phyloP scores from a whole-genome alignment of 2,329 filamentous ascomycete species.

The Penicillium brevicompactum region DNA sequence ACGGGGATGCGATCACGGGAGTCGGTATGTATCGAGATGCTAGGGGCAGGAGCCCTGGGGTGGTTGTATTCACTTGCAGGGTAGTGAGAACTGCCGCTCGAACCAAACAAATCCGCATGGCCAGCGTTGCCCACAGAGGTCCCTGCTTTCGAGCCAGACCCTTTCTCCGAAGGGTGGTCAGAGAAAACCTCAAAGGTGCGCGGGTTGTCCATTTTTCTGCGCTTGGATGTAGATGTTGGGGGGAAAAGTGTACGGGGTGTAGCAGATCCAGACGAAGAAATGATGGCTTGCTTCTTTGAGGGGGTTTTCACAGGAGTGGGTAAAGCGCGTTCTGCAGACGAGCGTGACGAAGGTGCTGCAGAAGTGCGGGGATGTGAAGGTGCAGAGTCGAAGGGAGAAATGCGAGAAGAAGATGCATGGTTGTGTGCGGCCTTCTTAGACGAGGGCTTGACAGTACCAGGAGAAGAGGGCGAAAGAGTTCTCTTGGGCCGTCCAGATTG shows the following conservation, averaged over 20 bases:
- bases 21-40: slow-evolving; percentile 64
- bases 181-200: slow-evolving; percentile 24
- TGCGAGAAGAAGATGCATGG: slow-evolving; percentile 5
- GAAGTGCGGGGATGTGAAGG: slow-evolving; percentile 22
- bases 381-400: slow-evolving; percentile 11
- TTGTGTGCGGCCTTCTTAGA: slow-evolving; percentile 24
- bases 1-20: slow-evolving; percentile 62
- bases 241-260: slow-evolving; percentile 59
- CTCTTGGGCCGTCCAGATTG: slow-evolving; percentile 21
- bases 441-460: slow-evolving; percentile 20
- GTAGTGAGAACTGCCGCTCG: too few species aligned
- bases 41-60: slow-evolving; percentile 11
- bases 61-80: background rate
- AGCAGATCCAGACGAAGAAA: slow-evolving; percentile 41
- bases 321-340: slow-evolving; percentile 48
- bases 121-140: too few species aligned
- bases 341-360: slow-evolving; percentile 24
- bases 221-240: slow-evolving; percentile 49
- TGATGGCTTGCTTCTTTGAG: slow-evolving; percentile 52
- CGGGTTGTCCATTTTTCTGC: slow-evolving; percentile 47
- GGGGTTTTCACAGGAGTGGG: slow-evolving; percentile 66
- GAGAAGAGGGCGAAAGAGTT: slow-evolving; percentile 7
- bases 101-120: too few species aligned
- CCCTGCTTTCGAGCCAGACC: too few species aligned
- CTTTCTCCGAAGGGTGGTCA: background rate